phyloP scores from a whole-genome alignment of 257 asterid genomes.

The Parsonsia alboflavescens region DNA sequence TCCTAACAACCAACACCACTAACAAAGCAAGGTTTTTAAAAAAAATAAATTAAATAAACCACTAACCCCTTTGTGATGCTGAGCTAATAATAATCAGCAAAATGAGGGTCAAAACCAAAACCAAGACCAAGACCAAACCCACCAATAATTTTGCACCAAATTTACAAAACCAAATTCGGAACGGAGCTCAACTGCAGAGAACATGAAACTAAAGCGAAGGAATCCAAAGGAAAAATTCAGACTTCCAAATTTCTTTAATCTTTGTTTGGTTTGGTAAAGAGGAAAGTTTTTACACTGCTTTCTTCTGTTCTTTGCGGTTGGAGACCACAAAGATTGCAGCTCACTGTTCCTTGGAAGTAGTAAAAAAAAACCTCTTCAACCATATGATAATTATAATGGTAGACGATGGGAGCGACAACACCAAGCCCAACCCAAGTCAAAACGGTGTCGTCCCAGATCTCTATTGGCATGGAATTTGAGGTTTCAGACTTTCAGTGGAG shows the following conservation, averaged over 20 bases:
- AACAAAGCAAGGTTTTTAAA: background rate
- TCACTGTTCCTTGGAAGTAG: slow-evolving; percentile 1
- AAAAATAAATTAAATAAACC: slow-evolving; percentile 11
- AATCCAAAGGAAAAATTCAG: slow-evolving; percentile 36
- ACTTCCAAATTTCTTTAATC: slow-evolving; percentile 39
- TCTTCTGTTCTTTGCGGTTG: slow-evolving; percentile 3
- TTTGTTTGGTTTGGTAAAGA: slow-evolving; percentile 49
- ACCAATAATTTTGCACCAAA: slow-evolving; percentile 14
- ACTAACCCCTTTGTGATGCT: slow-evolving; percentile 25
- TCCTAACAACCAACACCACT: slow-evolving; percentile 19
- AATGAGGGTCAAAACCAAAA: slow-evolving; percentile 21
- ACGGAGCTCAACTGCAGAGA: slow-evolving; percentile 31
- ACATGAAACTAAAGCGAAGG: slow-evolving; percentile 43
- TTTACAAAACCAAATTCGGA: slow-evolving; percentile 32
- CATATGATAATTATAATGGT: background rate
- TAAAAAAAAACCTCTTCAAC: background rate
- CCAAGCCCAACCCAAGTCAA: background rate
- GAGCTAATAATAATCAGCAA: background rate
- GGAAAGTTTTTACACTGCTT: slow-evolving; percentile 36
- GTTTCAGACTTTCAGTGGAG: background rate
- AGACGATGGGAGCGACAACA: slow-evolving; percentile 1
- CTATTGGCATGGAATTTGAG: background rate
- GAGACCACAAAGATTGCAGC: slow-evolving; percentile 18
- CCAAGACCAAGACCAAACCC: slow-evolving; percentile 34
- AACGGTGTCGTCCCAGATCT: slow-evolving; percentile 1